Conservation (phyloP, 495 filamentous ascomycete genomes). For the Aspergillus ostianus region DNA sequence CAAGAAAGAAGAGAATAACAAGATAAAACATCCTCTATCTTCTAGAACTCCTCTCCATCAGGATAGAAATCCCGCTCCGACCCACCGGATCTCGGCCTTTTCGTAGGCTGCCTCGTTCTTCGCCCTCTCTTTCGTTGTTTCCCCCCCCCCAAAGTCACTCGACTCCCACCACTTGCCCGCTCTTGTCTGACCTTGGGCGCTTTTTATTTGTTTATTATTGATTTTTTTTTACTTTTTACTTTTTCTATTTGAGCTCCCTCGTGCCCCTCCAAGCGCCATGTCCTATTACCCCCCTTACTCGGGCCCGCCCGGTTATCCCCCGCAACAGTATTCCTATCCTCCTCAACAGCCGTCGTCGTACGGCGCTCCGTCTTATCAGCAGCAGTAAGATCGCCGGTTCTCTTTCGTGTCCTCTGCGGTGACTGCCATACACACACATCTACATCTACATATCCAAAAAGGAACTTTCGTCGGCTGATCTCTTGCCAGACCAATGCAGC, state of each 20-base stretch:
- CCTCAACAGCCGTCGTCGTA: slow-evolving; percentile 14
- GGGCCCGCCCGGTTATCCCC: slow-evolving; percentile 49
- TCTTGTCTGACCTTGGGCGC: background rate
- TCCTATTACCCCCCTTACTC: slow-evolving; percentile 53
- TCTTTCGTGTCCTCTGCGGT: slow-evolving; percentile 4
- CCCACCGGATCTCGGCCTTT: slow-evolving; percentile 18
- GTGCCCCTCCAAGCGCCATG: slow-evolving; percentile 28
- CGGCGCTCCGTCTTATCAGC: slow-evolving; percentile 4
- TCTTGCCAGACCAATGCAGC: slow-evolving; percentile 26
- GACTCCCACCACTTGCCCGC: slow-evolving; percentile 5
- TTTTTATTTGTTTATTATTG: background rate
- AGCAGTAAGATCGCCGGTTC: slow-evolving; percentile 6
- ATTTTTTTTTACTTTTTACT: too few species aligned
- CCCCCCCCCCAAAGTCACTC: background rate
- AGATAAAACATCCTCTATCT: too few species aligned
- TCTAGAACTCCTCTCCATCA: background rate
- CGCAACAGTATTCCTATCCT: slow-evolving; percentile 35
- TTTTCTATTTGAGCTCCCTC: slow-evolving; percentile 4
- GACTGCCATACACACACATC: slow-evolving; percentile 2
- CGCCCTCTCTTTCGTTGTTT: slow-evolving; percentile 14
- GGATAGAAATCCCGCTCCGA: background rate
- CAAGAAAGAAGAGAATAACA: too few species aligned
- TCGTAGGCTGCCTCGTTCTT: slow-evolving; percentile 23
- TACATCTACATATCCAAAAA: background rate
- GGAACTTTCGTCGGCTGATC: background rate